Percentiles rank a stretch among this genome's conserved stretches.
Evolutionary conservation across 225 moss, liverwort and hornwort genomes (phyloP).

Genomic region (Lunularia cruciata): DNA sequence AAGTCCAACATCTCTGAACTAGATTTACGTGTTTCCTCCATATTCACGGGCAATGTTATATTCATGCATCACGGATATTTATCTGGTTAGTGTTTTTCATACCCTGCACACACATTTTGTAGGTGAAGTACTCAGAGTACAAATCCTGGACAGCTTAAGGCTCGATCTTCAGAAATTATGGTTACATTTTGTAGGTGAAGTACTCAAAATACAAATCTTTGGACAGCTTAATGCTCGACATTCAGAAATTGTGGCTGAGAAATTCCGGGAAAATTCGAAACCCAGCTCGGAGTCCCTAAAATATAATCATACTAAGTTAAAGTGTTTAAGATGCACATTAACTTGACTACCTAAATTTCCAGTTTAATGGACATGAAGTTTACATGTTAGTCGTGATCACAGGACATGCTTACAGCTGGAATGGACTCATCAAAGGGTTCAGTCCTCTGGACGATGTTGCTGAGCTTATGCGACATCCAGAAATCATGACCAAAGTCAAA

Average conservation of each 20-base stretch:
- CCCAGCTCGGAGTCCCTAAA: not conserved
- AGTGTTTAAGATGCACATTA: not conserved
- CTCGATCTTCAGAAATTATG: not conserved
- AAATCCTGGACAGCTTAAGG: not conserved
- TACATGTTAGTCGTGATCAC: not conserved
- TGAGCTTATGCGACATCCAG: slow-evolving; percentile 51
- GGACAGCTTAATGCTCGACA: not conserved
- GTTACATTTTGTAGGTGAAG: too few species aligned
- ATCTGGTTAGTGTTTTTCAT: too few species aligned
- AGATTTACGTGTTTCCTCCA: not conserved
- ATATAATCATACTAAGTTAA: not conserved
- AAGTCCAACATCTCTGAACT: not conserved
- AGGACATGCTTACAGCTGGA: slow-evolving; percentile 55
- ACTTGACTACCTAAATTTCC: too few species aligned
- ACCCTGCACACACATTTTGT: too few species aligned
- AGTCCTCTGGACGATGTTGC: slow-evolving; percentile 50
- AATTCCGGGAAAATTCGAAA: too few species aligned
- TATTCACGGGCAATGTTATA: too few species aligned
- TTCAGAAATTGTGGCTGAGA: not conserved
- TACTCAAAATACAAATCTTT: too few species aligned
- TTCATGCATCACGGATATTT: too few species aligned
- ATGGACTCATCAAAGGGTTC: slow-evolving; percentile 50
- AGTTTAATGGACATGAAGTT: not conserved
- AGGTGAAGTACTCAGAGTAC: too few species aligned
- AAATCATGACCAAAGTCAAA: slow-evolving; percentile 29